These are phyloP conservation scores for Vitis rotundifolia DNA, from an alignment of 164 flowering plant genomes.

Conservation along the genomic window DNA sequence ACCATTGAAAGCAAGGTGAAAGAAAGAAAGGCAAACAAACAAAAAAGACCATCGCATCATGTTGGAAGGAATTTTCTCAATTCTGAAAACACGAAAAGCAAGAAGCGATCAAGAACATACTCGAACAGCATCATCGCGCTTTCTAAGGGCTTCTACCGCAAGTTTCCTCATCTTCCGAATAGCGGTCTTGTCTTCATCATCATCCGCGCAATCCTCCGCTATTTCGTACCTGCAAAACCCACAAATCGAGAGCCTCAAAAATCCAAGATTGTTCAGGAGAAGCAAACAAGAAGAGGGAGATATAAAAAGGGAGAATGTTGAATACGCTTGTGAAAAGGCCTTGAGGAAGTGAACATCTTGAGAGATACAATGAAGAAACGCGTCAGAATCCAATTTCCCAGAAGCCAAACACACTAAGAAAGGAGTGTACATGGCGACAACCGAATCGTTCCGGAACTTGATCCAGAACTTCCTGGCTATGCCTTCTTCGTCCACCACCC, in stretches of 20 bases:
- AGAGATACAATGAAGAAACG: constrained; percentile 66
- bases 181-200: constrained; percentile 17
- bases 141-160: neutral
- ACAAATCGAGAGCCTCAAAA: no score
- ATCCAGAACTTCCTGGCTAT: constrained; percentile 18
- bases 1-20: no score
- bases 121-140: constrained; percentile 10
- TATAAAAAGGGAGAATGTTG: neutral
- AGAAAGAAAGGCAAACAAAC: no score
- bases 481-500: constrained; percentile 13
- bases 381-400: constrained; percentile 58
- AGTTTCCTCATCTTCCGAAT: constrained; percentile 15
- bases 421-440: constrained; percentile 50
- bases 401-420: constrained; percentile 70
- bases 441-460: constrained; percentile 14
- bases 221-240: constrained; percentile 43
- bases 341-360: constrained; percentile 82
- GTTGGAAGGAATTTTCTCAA: no score
- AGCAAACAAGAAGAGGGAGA: no score
- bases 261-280: neutral
- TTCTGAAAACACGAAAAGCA: neutral
- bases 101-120: constrained; percentile 10
- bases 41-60: no score
- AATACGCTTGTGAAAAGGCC: no score
- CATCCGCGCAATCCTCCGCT: constrained; percentile 25